These are phyloP conservation scores for Orbilia javanica DNA, from an alignment of 2,329 filamentous ascomycete species.

Conservation along the genomic window DNA sequence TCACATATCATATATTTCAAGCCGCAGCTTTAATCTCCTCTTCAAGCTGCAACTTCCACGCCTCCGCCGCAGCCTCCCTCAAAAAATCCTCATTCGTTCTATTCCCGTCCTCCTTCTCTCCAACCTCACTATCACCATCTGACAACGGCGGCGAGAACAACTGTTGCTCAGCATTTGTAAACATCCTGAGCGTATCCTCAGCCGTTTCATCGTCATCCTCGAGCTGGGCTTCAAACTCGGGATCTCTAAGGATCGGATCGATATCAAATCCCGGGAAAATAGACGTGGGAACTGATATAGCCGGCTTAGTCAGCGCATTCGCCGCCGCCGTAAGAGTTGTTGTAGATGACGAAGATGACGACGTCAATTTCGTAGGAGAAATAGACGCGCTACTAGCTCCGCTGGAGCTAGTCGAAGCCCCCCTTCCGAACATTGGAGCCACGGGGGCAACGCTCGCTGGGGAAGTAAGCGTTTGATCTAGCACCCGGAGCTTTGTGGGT, in stretches of 20 bases:
- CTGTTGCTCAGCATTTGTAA: conserved; percentile 53
- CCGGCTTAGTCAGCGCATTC: conserved; percentile 14
- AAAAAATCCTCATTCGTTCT: conserved; percentile 46
- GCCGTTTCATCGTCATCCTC: conserved; percentile 51
- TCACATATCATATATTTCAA: not conserved
- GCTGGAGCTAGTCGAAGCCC: conserved; percentile 5
- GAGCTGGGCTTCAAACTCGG: conserved; percentile 48
- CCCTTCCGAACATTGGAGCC: conserved; percentile 50
- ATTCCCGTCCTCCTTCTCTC: conserved; percentile 32
- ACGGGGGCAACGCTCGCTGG: conserved; percentile 46
- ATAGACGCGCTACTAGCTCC: conserved; percentile 38
- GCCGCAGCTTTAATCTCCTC: conserved; percentile 38
- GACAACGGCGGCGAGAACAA: conserved; percentile 53
- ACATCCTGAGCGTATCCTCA: conserved; percentile 54
- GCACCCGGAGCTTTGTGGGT: conserved; percentile 50
- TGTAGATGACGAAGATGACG: not conserved
- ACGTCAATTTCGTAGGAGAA: conserved; percentile 7
- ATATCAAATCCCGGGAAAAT: conserved; percentile 50
- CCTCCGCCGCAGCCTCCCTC: conserved; percentile 50
- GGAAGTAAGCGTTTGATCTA: conserved; percentile 53
- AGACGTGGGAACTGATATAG: conserved; percentile 24
- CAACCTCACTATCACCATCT: conserved; percentile 30
- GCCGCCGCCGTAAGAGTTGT: not conserved
- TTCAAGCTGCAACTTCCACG: conserved; percentile 56
- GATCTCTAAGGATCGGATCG: conserved; percentile 48